Evolutionary conservation across 2,329 filamentous ascomycete species (phyloP).

Genomic region (Claviceps citrina): DNA sequence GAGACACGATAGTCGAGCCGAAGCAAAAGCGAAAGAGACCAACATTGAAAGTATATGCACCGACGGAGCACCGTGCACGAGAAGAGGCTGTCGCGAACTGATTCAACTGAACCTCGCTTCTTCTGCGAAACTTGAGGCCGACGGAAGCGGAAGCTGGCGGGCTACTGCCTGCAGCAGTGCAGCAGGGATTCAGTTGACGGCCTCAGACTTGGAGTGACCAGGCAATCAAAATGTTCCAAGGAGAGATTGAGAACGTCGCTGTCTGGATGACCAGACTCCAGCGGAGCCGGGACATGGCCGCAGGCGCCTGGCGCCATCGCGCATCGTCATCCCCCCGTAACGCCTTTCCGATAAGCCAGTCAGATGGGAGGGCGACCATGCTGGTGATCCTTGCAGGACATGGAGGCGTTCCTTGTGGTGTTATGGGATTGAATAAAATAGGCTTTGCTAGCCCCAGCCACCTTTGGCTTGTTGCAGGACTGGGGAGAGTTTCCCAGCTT

Average conservation of each 20-base stretch:
- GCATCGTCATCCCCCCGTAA: constrained; percentile 2
- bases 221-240: too few species aligned
- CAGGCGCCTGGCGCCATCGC: too few species aligned
- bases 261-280: too few species aligned
- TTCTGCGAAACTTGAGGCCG: neutral
- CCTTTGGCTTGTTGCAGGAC: neutral
- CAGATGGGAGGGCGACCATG: constrained; percentile 2
- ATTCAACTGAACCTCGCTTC: neutral
- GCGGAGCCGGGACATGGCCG: too few species aligned
- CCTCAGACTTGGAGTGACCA: neutral
- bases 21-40: too few species aligned
- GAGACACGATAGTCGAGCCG: neutral
- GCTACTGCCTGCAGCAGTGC: neutral
- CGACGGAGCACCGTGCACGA: neutral
- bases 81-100: neutral
- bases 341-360: constrained; percentile 4
- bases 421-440: neutral
- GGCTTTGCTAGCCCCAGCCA: neutral
- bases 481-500: too few species aligned
- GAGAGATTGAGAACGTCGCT: too few species aligned
- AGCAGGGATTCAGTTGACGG: neutral
- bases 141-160: neutral
- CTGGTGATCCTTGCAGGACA: constrained; percentile 1
- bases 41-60: too few species aligned
- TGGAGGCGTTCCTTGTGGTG: neutral